Base-by-base conservation (phyloP, 345 rosid species). In the Excoecaria cochinchinensis region DNA sequence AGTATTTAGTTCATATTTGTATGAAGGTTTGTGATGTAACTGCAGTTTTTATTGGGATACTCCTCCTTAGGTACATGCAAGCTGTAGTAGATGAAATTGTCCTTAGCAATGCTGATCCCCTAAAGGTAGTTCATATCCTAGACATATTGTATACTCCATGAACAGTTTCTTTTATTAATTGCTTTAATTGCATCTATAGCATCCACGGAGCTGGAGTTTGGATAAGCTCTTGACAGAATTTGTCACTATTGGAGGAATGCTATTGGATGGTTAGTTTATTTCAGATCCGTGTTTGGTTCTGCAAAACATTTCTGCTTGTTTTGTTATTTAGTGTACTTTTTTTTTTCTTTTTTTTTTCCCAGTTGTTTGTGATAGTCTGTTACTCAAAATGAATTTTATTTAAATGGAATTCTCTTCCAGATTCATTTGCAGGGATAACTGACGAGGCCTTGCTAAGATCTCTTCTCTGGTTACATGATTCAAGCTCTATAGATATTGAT, bases 11-110 rank as follows among this genome's bases (percentile, higher is more conserved):
- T 72, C 31, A 57, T 70, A 62, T 77, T 46, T 64, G 44, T 39
- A 60, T 51, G 51, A 63, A 13, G n/a, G 46, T 42, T 40, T 16
- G 21, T 16, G 13, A 8, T 46, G 44, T 42, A 53, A 53, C 15
- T 71, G 12, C 51, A 1, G 6, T 62, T 22, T 67, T n/a, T 22
- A 12, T 59, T 39, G 62, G 68, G 65, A 64, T 66, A 69, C 60
- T 77, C 52, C 60, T 77, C 52, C 58, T 51, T 78, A 91, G 98
- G 88, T 94, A 92, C 88, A 94, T 94, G 95, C 98, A 94, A 87
- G 98, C 93, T 31, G 97, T 89, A 80, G 97, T 87, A 53, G 98
- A 94, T 82, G 97, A 94, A 85, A 87, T 90, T 10, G 86, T 92
- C 74, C 79, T 89, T 76, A 74, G 85, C 83, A 92, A 87, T 86